These are phyloP conservation scores for Pachyrhizus erosus DNA, from an alignment of 306 rosid species.

Conservation along the genomic window DNA sequence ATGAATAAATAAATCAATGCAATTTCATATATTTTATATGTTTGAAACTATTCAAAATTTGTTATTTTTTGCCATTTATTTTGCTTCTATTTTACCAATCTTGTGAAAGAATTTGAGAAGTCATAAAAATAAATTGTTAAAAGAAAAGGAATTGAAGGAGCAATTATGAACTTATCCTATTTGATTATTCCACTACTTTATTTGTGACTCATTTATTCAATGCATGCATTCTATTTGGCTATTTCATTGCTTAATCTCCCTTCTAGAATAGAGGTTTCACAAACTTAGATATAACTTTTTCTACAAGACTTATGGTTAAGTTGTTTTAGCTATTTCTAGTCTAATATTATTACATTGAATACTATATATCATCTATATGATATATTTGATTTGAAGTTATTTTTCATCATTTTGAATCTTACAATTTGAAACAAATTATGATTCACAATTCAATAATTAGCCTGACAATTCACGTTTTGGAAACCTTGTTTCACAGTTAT, in stretches of 20 bases:
- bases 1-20: neutral
- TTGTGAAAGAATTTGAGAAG: neutral
- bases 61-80: neutral
- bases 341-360: neutral
- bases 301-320: neutral
- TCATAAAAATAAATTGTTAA: neutral
- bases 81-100: neutral
- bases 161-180: neutral
- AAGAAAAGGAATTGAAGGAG: neutral
- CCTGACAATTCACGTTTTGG: neutral
- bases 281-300: neutral
- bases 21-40: neutral
- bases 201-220: neutral
- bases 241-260: neutral
- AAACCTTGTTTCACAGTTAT: conserved; percentile 13
- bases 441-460: neutral
- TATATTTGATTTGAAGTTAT: neutral
- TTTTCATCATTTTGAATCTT: neutral
- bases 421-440: neutral
- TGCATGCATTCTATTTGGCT: neutral
- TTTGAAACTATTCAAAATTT: neutral
- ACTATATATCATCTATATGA: neutral
- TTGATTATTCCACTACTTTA: neutral
- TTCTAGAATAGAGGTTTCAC: neutral
- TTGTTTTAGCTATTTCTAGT: neutral